Evolutionary conservation across 2,329 filamentous ascomycete genomes (phyloP), one percentile per base, ranked within the genome.

Genomic region (Fusarium abutilonis): DNA sequence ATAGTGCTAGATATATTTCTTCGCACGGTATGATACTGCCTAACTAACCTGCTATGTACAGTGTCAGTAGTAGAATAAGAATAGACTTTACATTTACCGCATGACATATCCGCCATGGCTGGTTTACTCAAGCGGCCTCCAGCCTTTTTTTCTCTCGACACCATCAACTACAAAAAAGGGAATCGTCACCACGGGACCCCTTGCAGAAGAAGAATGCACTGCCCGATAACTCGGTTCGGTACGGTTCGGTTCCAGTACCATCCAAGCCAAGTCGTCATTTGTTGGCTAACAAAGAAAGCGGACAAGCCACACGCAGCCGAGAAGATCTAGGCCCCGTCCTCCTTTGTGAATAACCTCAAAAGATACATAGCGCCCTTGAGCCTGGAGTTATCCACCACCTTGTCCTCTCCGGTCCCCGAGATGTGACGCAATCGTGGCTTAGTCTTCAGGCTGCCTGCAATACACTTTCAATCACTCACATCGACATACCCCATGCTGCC

Each of bases 111-210:
- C 50, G 39, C 34, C 60, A 56, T 44, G 52, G 52, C 52, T 44
- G 52, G 52, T 47, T 56, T 52, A 28, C 51, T 49, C 44, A 55
- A 60, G 51, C 52, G 57, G 48, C 57, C 62, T 63, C 60, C 50
- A 34, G 47, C 45, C 26, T 23, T 39, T 34, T 36, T 26, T 26
- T 26, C 23, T 26, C 39, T 62, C 56, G 51, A 53, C 62, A 65
- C 57, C 61, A 62, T 50, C 40, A 57, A 9, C 34, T 36, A 44
- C 28, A 41, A 58, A 58, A 63, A 55, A 26, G 48, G 62, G 43
- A 50, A 66, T 52, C 53, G 26, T 56, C 58, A 46, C 57, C 63
- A 66, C 62, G 58, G 58, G 63, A 66, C 63, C 63, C 62, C 61
- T 65, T 65, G 53, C 62, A 60, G 52, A 56, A 42, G 28, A 15